Evolutionary conservation across 805 yeast species (phyloP).

Genomic region (Starmerella scarabaei): DNA sequence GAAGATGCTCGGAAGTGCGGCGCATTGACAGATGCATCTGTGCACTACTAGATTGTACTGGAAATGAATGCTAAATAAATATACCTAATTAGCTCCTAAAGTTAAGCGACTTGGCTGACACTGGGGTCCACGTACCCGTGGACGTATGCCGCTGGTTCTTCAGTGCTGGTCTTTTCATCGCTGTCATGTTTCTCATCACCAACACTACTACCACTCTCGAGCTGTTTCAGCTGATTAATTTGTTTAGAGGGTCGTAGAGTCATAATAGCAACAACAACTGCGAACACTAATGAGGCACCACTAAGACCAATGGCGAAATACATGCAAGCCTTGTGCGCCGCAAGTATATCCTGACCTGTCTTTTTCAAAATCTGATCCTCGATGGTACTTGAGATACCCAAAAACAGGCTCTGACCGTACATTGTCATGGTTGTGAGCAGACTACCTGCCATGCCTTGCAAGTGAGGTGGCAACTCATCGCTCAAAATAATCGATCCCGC

Average conservation of each 20-base stretch:
- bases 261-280: constrained; percentile 11
- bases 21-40: too few relatives aligned
- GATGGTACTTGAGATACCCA: constrained; percentile 48
- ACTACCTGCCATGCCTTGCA: constrained; percentile 72
- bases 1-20: too few relatives aligned
- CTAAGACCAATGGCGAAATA: constrained; percentile 16
- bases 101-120: too few relatives aligned
- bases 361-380: constrained; percentile 14
- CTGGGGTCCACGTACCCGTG: too few relatives aligned
- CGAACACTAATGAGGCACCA: constrained; percentile 9
- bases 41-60: too few relatives aligned
- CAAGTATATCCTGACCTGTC: constrained; percentile 8
- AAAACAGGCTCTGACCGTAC: constrained; percentile 56
- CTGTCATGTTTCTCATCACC: too few relatives aligned
- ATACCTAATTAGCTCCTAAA: too few relatives aligned
- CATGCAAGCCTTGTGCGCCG: constrained; percentile 12
- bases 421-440: constrained; percentile 57
- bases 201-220: too few relatives aligned
- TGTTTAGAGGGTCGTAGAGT: constrained; percentile 5
- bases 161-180: too few relatives aligned
- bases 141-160: too few relatives aligned
- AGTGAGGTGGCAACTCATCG: constrained; percentile 43
- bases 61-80: too few relatives aligned
- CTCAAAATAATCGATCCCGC: constrained; percentile 54
- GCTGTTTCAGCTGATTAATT: too few relatives aligned